These are phyloP conservation scores for Stagonosporopsis vannaccii DNA, from an alignment of 2,329 filamentous ascomycete genomes.

Conservation along the genomic window DNA sequence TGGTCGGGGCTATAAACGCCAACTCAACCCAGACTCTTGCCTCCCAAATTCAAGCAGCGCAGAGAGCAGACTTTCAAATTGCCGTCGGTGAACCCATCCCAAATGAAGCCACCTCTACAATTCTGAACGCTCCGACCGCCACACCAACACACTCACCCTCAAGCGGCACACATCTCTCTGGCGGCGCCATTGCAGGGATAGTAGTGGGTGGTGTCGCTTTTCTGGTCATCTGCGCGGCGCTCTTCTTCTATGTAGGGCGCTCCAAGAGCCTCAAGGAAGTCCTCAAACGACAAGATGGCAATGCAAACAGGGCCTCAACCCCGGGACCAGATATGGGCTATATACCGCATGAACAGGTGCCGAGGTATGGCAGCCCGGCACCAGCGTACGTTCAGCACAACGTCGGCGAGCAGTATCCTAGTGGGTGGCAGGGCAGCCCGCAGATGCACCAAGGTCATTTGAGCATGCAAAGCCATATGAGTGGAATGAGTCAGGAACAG, in stretches of 20 bases:
- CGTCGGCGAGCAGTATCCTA: constrained; percentile 32
- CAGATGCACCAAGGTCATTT: constrained; percentile 25
- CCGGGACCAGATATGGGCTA: constrained; percentile 15
- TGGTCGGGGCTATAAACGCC: constrained; percentile 80
- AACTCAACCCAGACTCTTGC: constrained; percentile 44
- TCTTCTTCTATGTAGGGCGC: constrained; percentile 70
- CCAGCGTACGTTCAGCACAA: constrained; percentile 37
- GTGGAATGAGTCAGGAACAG: constrained; percentile 32
- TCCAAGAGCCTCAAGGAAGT: constrained; percentile 42
- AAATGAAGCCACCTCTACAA: constrained; percentile 40
- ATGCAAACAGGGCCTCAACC: constrained; percentile 10
- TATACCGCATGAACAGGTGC: constrained; percentile 8
- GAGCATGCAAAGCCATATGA: constrained; percentile 27
- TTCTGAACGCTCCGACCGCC: constrained; percentile 16
- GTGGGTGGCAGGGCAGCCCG: constrained; percentile 28
- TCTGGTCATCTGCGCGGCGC: constrained; percentile 65
- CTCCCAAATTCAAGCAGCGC: constrained; percentile 34
- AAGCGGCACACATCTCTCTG: constrained; percentile 34
- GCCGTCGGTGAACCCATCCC: constrained; percentile 52
- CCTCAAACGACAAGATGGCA: constrained; percentile 28
- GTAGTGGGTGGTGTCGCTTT: constrained; percentile 70
- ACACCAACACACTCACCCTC: constrained; percentile 4
- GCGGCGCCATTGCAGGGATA: constrained; percentile 58
- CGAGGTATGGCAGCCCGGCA: constrained; percentile 19
- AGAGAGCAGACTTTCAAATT: constrained; percentile 39